These are phyloP conservation scores for Chlorencoelia australis DNA, from an alignment of 2,329 filamentous ascomycete species.

Conservation along the genomic window DNA sequence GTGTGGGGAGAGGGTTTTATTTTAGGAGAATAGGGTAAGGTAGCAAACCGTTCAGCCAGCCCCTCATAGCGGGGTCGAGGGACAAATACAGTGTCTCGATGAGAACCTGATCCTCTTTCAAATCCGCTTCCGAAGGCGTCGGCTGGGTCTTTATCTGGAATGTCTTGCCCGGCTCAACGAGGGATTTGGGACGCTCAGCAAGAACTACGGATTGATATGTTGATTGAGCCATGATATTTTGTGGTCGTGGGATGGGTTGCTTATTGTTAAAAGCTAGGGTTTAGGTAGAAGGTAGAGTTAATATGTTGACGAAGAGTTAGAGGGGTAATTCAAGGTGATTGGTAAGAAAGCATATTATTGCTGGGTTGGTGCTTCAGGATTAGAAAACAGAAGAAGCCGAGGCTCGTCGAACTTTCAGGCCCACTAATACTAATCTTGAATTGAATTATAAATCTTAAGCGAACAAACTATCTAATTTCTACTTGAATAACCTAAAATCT, in stretches of 20 bases:
- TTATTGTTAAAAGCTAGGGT: constrained; percentile 15
- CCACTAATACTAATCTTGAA: constrained; percentile 1
- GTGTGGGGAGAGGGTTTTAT: not conserved
- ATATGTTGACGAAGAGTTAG: not conserved
- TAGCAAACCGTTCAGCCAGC: constrained; percentile 51
- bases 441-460: no score
- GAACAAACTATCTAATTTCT: no score
- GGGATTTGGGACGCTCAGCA: constrained; percentile 49
- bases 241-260: constrained; percentile 11
- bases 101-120: constrained; percentile 56
- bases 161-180: constrained; percentile 55
- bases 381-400: not conserved
- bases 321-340: not conserved
- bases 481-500: no score
- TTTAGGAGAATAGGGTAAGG: constrained; percentile 2
- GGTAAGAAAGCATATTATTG: not conserved
- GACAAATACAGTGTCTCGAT: constrained; percentile 53
- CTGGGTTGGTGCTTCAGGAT: not conserved
- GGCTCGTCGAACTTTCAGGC: not conserved
- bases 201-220: constrained; percentile 40
- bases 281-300: no score
- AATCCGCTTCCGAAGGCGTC: constrained; percentile 34
- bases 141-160: constrained; percentile 45
- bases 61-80: constrained; percentile 67
- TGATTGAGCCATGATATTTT: constrained; percentile 25